These are phyloP conservation scores for Acer campestre DNA, from an alignment of 345 rosid species.

Conservation along the genomic window DNA sequence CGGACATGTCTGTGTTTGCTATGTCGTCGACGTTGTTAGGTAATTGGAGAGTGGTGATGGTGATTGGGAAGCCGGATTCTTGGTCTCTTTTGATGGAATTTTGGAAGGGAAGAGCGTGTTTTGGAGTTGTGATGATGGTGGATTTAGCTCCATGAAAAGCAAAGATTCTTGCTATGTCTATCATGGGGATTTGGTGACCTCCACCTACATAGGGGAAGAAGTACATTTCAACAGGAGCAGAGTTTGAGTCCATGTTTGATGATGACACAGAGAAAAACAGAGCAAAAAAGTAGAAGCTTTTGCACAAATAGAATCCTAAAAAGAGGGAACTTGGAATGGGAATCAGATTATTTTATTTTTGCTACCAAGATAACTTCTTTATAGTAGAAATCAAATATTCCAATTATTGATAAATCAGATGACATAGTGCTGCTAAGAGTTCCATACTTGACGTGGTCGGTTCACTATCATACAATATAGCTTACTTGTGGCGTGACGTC, in stretches of 20 bases:
- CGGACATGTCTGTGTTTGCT: conserved; percentile 37
- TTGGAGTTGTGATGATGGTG: conserved; percentile 36
- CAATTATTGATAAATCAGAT: no score
- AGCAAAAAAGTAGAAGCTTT: not conserved
- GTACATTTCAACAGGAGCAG: conserved; percentile 33
- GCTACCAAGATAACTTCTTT: no score
- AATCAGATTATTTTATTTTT: no score
- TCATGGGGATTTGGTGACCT: conserved; percentile 53
- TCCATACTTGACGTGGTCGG: no score
- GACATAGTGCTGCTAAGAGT: no score
- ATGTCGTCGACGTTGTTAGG: conserved; percentile 23
- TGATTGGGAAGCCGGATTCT: conserved; percentile 32
- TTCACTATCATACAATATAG: not conserved
- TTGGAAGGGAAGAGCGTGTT: conserved; percentile 31
- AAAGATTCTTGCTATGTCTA: conserved; percentile 51
- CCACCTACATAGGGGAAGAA: conserved; percentile 54
- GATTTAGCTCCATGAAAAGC: conserved; percentile 38
- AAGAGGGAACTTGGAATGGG: no score
- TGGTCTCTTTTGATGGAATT: conserved; percentile 33
- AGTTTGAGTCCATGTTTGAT: conserved; percentile 20
- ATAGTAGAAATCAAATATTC: no score
- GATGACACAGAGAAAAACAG: not conserved
- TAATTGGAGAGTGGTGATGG: conserved; percentile 23
- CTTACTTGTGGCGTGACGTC: not conserved
- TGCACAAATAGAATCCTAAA: not conserved